Percentiles rank a stretch among this genome's conserved stretches.
Evolutionary conservation across 208 protist species (phyloP).

Genomic region (Angomonas ambiguus): DNA sequence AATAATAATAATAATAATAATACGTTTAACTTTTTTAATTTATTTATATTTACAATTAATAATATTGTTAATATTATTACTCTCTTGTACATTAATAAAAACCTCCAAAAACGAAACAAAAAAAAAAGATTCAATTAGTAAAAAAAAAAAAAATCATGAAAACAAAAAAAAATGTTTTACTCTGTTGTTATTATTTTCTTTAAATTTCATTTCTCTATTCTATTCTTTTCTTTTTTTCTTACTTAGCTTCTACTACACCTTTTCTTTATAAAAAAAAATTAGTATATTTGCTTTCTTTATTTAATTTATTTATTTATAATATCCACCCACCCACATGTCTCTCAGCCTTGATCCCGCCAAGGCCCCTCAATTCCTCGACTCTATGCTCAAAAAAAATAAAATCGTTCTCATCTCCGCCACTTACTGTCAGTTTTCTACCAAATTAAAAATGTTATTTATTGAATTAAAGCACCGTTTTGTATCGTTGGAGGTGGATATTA

Average conservation of each 20-base stretch:
- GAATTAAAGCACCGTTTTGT: constrained; percentile 80
- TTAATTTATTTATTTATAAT: constrained; percentile 4
- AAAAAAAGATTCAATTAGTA: constrained; percentile 6
- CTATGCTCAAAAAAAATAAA: constrained; percentile 67
- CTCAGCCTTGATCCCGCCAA: constrained; percentile 64
- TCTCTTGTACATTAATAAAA: too few relatives aligned
- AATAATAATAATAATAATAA: constrained; percentile 9
- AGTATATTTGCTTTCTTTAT: not conserved
- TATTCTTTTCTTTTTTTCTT: not conserved
- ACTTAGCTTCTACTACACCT: not conserved
- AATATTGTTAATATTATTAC: too few relatives aligned
- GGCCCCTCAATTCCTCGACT: constrained; percentile 71
- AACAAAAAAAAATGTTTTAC: constrained; percentile 4
- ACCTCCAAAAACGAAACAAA: too few relatives aligned
- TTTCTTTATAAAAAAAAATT: not conserved
- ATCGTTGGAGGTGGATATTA: constrained; percentile 85
- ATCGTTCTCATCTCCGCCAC: constrained; percentile 84
- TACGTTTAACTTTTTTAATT: constrained; percentile 1
- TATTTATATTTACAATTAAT: too few relatives aligned
- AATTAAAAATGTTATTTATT: constrained; percentile 81
- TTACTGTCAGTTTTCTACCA: constrained; percentile 85
- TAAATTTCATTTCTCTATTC: constrained; percentile 1
- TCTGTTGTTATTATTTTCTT: constrained; percentile 9
- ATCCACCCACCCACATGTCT: constrained; percentile 35
- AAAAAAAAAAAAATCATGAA: not conserved